Evolutionary conservation across 1,139 yeast species (phyloP).

Genomic region (Taiozyma sp.): DNA sequence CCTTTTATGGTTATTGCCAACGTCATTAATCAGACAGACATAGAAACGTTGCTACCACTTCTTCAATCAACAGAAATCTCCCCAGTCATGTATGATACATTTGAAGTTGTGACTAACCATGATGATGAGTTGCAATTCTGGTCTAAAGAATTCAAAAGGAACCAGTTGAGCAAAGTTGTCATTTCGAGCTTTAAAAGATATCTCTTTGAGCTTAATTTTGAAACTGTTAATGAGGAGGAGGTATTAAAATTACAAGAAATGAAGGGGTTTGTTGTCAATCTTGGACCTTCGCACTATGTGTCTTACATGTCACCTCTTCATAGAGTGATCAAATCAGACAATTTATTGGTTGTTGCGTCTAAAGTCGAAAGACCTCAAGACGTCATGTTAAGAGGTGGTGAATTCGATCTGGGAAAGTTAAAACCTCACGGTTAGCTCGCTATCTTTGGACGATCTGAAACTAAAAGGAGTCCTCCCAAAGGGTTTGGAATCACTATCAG

Average conservation of each 20-base stretch:
- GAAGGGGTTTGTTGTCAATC: not conserved
- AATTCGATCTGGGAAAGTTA: not conserved
- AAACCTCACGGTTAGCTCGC: not conserved
- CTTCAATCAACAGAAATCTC: not conserved
- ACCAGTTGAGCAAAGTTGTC: not conserved
- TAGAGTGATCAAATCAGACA: not conserved
- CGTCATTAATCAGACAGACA: not conserved
- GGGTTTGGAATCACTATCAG: not conserved
- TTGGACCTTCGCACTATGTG: not conserved
- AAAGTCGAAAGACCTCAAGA: not conserved
- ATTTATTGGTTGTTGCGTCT: not conserved
- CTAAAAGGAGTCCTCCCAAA: not conserved
- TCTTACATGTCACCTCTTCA: not conserved
- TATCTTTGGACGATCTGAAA: not conserved
- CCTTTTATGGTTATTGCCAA: not conserved
- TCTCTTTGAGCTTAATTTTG: not conserved
- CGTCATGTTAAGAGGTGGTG: not conserved
- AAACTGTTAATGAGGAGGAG: not conserved
- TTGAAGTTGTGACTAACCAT: not conserved
- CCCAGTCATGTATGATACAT: not conserved
- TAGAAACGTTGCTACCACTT: not conserved
- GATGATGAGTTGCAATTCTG: not conserved
- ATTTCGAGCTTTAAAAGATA: not conserved
- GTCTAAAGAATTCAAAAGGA: not conserved
- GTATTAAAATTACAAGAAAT: no score